Base-by-base conservation (phyloP, 2,329 filamentous ascomycete species). In the Fusarium sublunatum region DNA sequence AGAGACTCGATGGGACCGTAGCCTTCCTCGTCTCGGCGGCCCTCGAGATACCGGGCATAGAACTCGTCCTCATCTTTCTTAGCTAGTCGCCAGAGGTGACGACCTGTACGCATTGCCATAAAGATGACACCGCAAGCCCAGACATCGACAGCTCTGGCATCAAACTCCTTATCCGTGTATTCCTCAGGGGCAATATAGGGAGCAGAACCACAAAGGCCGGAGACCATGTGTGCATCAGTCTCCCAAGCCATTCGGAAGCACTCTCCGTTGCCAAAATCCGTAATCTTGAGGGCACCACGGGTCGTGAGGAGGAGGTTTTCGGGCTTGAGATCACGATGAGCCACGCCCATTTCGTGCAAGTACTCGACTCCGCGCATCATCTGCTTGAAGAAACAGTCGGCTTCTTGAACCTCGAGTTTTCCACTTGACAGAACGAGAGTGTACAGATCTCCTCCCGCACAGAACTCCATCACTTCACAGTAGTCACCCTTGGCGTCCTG, bases 171-270 rank as follows among this genome's bases (percentile, higher is more conserved):
- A 74, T 96, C 93, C 2, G 89, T 87, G 72, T 99, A 99, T 76
- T 99, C 95, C 75, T 99, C 95, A 0, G 95, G 95, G 2, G 95
- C 92, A 68, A 99, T 99, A 74, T 99, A 99, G 1, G 95, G 95
- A 22, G 94, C 95, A 12, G 93, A 97, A 36, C 95, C 95, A 76
- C 95, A 99, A 11, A 99, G 87, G 39, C 95, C 95, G 36, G 93
- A 94, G 4, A 96, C 97, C 93, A 98, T 97, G 77, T 98, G 95
- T 19, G 95, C 91, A 76, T 98, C 93, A 50, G 93, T 95, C 77
- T 99, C 95, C 95, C 95, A 99, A 3, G 95, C 95, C 94, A 98
- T 98, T 53, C 95, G 90, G 85, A 99, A 99, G 78, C 95, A 99
- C 78, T 99, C 95, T 72, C 95, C 95, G 71, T 99, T 99, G 62